These are phyloP conservation scores for Dendrostoma leiphaemia DNA, from an alignment of 2,329 filamentous ascomycete species.

Conservation along the genomic window DNA sequence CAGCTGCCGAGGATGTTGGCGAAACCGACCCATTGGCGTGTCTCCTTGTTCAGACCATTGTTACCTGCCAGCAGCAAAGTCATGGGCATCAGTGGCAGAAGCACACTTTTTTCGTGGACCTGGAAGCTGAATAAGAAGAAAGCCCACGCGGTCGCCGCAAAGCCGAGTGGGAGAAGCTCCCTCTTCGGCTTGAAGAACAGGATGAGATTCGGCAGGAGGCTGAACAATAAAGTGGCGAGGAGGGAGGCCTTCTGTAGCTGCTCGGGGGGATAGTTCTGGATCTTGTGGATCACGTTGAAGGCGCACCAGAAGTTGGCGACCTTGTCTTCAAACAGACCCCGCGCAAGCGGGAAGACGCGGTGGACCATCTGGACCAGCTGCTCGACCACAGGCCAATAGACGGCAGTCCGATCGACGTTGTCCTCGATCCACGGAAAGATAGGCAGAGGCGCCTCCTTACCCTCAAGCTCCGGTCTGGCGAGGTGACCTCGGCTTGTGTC, in stretches of 20 bases:
- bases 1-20: constrained; percentile 86
- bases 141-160: constrained; percentile 86
- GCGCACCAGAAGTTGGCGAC: constrained; percentile 98
- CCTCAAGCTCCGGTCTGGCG: constrained; percentile 53
- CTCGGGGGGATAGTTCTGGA: constrained; percentile 68
- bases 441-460: constrained; percentile 61
- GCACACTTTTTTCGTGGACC: constrained; percentile 95
- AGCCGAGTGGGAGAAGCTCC: constrained; percentile 72
- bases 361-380: constrained; percentile 83
- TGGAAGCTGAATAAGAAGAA: constrained; percentile 99
- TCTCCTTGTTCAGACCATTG: constrained; percentile 72
- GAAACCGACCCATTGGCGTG: constrained; percentile 90
- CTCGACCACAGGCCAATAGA: constrained; percentile 72
- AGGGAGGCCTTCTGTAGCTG: constrained; percentile 77
- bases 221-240: constrained; percentile 69
- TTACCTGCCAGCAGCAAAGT: constrained; percentile 74
- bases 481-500: constrained; percentile 65
- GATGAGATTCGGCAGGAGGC: constrained; percentile 74
- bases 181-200: constrained; percentile 77
- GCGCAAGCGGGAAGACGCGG: constrained; percentile 91
- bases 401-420: constrained; percentile 60
- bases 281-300: constrained; percentile 84
- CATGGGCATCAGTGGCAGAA: constrained; percentile 91
- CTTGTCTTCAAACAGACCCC: constrained; percentile 98
- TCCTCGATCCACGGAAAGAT: constrained; percentile 57